Evolutionary conservation across 2,329 filamentous ascomycete species (phyloP), one percentile per base, ranked within the genome.

Genomic region (Sphaceloma murrayae): DNA sequence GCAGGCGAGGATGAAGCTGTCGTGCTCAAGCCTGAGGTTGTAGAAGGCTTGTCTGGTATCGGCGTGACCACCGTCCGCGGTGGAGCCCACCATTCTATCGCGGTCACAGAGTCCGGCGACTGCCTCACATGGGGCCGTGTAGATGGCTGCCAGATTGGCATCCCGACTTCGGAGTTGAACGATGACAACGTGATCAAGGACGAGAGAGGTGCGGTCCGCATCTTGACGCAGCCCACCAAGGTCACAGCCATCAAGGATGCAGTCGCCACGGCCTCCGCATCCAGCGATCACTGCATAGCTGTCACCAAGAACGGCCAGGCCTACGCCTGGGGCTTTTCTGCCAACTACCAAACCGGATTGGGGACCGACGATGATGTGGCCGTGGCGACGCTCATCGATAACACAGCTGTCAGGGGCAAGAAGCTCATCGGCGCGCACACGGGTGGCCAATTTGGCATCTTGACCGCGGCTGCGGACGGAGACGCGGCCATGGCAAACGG

Each of bases 371-470:
- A 91, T 39, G 86, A 94, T 54, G 74, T 94, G 21, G 73, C 81
- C 53, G 71, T 75, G 17, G 85, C 88, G 0, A 91, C 82, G 0
- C 56, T 80, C 38, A 84, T 95, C 46, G 83, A 93, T 56, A 94
- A 94, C 67, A 83, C 80, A 9, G 87, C 86, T 31, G 75, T 91
- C 19, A 74, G 78, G 21, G 84, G 77, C 31, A 80, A 82, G 64
- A 78, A 80, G 61, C 71, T 95, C 32, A 72, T 78, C 24, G 85
- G 74, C 64, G 84, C 83, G n/a, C 85, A 84, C 32, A 82, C 82
- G n/a, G 88, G 89, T 52, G 87, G 87, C 4, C 88, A 95, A 58
- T 95, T 78, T 61, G 82, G 79, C 1, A 64, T 85, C 17, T 44
- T 61, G 32, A 59, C 57, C 17, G 53, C 56, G 31, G 38, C 40